Evolutionary conservation across 2,329 filamentous ascomycete species (phyloP).

Genomic region (Cercospora beticola): DNA sequence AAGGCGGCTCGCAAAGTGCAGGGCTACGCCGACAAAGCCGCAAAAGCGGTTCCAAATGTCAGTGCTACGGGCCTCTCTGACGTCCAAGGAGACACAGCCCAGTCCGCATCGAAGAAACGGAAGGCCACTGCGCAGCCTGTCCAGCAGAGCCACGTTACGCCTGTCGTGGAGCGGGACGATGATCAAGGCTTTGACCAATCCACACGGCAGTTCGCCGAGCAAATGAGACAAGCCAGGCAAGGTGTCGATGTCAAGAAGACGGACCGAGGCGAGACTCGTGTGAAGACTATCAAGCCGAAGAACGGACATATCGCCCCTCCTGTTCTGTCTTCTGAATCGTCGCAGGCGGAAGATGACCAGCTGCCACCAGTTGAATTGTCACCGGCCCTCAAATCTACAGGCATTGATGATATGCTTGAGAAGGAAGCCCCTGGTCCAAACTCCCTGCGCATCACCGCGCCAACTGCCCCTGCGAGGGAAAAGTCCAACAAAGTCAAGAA

Average conservation of each 20-base stretch:
- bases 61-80: neutral
- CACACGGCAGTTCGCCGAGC: slow-evolving; percentile 74
- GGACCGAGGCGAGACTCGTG: slow-evolving; percentile 47
- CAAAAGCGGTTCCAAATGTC: neutral
- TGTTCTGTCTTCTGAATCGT: slow-evolving; percentile 59
- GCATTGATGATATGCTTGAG: slow-evolving; percentile 91
- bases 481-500: slow-evolving; percentile 61
- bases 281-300: slow-evolving; percentile 52
- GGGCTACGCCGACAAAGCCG: slow-evolving; percentile 14
- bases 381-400: slow-evolving; percentile 61
- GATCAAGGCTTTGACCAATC: slow-evolving; percentile 62
- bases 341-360: slow-evolving; percentile 78
- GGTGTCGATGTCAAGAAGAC: slow-evolving; percentile 67
- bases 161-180: slow-evolving; percentile 36
- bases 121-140: slow-evolving; percentile 33
- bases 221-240: slow-evolving; percentile 68
- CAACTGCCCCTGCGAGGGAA: slow-evolving; percentile 52
- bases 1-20: slow-evolving; percentile 16
- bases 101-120: slow-evolving; percentile 35
- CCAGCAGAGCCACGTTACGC: slow-evolving; percentile 21
- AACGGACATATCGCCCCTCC: slow-evolving; percentile 43
- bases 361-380: slow-evolving; percentile 65
- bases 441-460: slow-evolving; percentile 75
- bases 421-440: slow-evolving; percentile 65
- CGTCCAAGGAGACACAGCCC: neutral